Percentiles rank a stretch among this genome's conserved stretches.
These are phyloP conservation scores for Platismatia glauca DNA, from an alignment of 495 filamentous ascomycete genomes.

Conservation along the genomic window DNA sequence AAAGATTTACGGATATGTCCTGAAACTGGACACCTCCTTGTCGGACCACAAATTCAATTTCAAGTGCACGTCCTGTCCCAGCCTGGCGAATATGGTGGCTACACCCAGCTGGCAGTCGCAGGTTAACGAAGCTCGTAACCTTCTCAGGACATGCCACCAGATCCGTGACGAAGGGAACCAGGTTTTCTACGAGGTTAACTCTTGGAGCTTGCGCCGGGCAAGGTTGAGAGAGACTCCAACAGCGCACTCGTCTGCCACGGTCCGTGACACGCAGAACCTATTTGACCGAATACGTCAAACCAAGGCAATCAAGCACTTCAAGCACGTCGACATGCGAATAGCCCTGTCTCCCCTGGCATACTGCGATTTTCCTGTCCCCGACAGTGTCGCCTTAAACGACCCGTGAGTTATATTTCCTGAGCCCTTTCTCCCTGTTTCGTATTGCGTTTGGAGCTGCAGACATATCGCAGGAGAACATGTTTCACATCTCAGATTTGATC, in stretches of 20 bases:
- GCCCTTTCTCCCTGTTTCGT: too few relatives aligned
- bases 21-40: background rate
- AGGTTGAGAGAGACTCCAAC: conserved; percentile 4
- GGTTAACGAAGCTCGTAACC: background rate
- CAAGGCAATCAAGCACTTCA: conserved; percentile 1
- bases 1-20: background rate
- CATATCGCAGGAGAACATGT: too few relatives aligned
- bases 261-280: background rate
- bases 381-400: background rate
- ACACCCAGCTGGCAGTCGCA: background rate
- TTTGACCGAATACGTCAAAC: background rate
- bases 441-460: too few relatives aligned
- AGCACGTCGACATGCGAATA: conserved; percentile 9
- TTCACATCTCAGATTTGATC: too few relatives aligned
- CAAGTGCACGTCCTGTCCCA: conserved; percentile 1
- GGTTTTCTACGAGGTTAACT: conserved; percentile 3
- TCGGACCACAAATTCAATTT: conserved; percentile 2
- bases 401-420: too few relatives aligned
- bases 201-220: conserved; percentile 5
- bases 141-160: conserved; percentile 2
- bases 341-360: background rate
- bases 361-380: background rate
- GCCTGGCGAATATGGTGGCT: background rate
- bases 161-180: background rate
- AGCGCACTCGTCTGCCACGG: background rate